Evolutionary conservation across 768 basidiomycete genomes (phyloP).

Genomic region (Suillus fuscotomentosus): DNA sequence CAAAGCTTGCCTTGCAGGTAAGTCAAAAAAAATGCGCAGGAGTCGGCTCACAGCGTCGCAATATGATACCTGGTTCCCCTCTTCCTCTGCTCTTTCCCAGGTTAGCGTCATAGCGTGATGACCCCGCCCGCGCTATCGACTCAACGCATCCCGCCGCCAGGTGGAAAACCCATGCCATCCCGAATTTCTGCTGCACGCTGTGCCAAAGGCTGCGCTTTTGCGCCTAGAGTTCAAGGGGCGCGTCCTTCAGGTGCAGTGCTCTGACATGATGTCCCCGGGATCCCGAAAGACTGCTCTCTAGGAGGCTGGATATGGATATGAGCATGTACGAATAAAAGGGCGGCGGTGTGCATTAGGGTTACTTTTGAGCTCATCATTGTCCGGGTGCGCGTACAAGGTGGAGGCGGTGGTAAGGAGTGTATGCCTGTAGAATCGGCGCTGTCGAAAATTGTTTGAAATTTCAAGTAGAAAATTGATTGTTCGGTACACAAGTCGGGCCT

Average conservation of each 20-base stretch:
- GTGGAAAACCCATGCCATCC: neutral
- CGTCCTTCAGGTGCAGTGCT: no score
- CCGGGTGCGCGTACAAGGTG: neutral
- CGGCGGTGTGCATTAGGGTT: conserved; percentile 3
- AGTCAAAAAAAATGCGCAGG: conserved; percentile 3
- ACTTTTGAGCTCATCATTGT: neutral
- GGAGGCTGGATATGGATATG: neutral
- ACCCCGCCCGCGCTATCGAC: neutral
- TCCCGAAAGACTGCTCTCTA: neutral
- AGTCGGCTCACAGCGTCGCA: neutral
- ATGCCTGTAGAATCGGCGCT: neutral
- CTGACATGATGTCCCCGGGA: neutral
- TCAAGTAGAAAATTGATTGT: neutral
- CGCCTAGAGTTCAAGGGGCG: neutral
- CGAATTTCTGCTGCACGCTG: neutral
- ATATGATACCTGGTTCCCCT: neutral
- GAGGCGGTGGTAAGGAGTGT: neutral
- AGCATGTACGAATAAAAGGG: conserved; percentile 1
- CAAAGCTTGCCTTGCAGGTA: conserved; percentile 6
- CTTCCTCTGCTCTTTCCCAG: neutral
- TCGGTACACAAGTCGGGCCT: neutral
- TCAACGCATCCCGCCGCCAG: neutral
- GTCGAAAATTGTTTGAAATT: neutral
- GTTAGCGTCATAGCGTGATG: neutral
- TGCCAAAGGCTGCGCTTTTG: neutral